A percentile compares a stretch with the other conserved stretches of the same genome.
Conservation (phyloP, 176 grass and related monocot genomes). For the Cymbopogon citratus region DNA sequence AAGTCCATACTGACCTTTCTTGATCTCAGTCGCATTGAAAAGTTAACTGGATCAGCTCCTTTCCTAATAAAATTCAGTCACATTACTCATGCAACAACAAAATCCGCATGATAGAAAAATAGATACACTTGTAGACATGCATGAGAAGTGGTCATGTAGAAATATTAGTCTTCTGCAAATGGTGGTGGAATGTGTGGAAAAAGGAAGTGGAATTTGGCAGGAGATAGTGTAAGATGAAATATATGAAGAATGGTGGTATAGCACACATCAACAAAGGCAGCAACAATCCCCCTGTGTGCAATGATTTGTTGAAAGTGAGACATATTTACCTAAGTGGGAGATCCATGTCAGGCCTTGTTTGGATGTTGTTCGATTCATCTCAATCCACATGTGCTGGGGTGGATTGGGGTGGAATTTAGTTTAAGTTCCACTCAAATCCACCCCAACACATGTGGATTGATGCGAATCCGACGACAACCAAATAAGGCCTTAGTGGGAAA, state of each 20-base stretch:
- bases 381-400: too few species aligned
- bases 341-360: too few species aligned
- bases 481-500: not conserved
- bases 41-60: slow-evolving; percentile 30
- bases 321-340: too few species aligned
- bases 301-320: not conserved
- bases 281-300: not conserved
- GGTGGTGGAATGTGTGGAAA: not conserved
- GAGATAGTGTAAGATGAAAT: not conserved
- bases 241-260: not conserved
- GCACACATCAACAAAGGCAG: not conserved
- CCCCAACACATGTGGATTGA: too few species aligned
- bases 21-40: slow-evolving; percentile 51
- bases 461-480: too few species aligned
- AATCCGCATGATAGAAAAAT: not conserved
- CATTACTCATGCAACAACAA: slow-evolving; percentile 25
- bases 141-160: not conserved
- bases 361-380: too few species aligned
- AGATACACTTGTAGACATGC: not conserved
- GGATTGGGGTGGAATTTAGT: too few species aligned
- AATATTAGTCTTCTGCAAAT: not conserved
- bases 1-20: slow-evolving; percentile 55
- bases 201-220: not conserved
- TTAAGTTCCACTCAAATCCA: too few species aligned
- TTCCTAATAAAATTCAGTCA: slow-evolving; percentile 48